Evolutionary conservation across 306 rosid genomes (phyloP), one percentile per base, ranked within the genome.

Genomic region (Dryas alaskensis): DNA sequence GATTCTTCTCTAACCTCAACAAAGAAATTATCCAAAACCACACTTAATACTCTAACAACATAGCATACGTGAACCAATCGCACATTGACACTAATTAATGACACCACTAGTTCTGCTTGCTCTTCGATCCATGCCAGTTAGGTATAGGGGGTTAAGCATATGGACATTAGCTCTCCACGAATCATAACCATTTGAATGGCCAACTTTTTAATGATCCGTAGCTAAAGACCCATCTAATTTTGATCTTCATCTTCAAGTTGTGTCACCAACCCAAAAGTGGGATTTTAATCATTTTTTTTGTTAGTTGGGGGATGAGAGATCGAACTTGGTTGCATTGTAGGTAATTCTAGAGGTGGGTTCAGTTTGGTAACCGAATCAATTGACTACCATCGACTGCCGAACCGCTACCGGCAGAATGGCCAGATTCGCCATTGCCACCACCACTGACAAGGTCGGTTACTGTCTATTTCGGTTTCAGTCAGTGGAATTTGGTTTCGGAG

Each of bases 221-320:
- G 65, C 43, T 58, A 5, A 59, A 48, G 43, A 52, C 13, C 16
- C 69, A 11, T 64, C 49, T 25, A 51, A 64, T 73, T 40, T 70
- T 52, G 10, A 6, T 45, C 46, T 44, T 59, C 10, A 5, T 27
- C 14, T 6, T 4, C 44, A 6, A 59, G 79, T 82, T 78, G 80
- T 78, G 71, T 81, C 84, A 81, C 77, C 80, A 72, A 73, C 86
- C 83, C 82, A 62, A 84, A 81, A 73, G 73, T 70, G 70, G 75
- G 74, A 60, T 22, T 22, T 22, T 22, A 22, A 22, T 22, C 0
- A 0, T 22, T 22, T 22, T 22, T 22, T 22, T 19, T 19, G 19
- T 19, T 22, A 22, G 22, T 22, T 22, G 22, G 22, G 22, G 22
- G 0, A 22, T 0, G 22, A 22, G 22, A 22, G 22, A 22, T 22